Evolutionary conservation across 257 asterid genomes (phyloP).

Genomic region (Nicotiana tabacum): DNA sequence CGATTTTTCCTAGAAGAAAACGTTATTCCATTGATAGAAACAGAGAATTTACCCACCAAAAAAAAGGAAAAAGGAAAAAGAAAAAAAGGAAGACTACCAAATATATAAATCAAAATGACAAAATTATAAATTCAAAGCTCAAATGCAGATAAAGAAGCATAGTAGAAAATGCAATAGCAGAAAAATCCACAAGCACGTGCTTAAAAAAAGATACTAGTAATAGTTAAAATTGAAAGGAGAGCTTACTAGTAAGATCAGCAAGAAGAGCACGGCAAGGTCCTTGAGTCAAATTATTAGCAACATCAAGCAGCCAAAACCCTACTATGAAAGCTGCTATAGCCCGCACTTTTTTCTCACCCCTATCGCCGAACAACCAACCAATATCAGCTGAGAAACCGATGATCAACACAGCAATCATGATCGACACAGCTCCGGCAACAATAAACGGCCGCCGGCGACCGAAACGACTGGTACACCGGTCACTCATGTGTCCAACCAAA

Average conservation of each 20-base stretch:
- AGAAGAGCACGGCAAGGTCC: constrained; percentile 91
- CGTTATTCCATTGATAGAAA: too few relatives aligned
- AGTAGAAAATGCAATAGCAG: neutral
- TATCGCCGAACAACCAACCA: constrained; percentile 72
- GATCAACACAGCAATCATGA: constrained; percentile 55
- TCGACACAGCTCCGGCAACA: constrained; percentile 54
- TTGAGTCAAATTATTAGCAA: constrained; percentile 80
- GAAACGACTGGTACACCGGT: constrained; percentile 54
- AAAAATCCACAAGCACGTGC: neutral
- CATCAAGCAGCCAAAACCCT: constrained; percentile 88
- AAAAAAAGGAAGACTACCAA: too few relatives aligned
- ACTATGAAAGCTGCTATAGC: constrained; percentile 60
- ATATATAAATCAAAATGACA: too few relatives aligned
- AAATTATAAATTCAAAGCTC: too few relatives aligned
- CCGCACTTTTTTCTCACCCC: constrained; percentile 37
- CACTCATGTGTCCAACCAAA: constrained; percentile 67
- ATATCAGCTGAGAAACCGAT: constrained; percentile 74
- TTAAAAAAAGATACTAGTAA: neutral
- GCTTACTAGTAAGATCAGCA: constrained; percentile 75
- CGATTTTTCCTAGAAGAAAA: too few relatives aligned
- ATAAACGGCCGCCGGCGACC: constrained; percentile 92
- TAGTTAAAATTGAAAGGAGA: neutral
- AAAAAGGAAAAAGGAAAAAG: too few relatives aligned
- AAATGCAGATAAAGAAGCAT: too few relatives aligned
- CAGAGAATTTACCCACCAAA: too few relatives aligned